Conservation (phyloP, 371 early-diverging fungal genomes). For the Haplosporangium sp. region DNA sequence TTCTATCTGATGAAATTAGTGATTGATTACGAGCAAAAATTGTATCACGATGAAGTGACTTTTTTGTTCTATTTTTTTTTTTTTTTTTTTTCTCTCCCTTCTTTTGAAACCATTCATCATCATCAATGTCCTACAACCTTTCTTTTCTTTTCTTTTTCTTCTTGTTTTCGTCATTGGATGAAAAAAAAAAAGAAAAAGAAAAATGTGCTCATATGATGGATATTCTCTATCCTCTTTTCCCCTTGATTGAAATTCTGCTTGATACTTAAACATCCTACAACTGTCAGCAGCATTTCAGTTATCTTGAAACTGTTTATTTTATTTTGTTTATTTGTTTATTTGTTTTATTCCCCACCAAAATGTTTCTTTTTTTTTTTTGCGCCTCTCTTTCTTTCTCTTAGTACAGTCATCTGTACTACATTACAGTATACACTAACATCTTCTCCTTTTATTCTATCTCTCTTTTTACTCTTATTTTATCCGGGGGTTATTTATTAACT, state of each 20-base stretch:
- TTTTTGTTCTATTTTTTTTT: not conserved
- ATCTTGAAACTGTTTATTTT: not conserved
- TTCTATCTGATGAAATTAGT: too few species aligned
- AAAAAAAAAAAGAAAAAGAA: not conserved
- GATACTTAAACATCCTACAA: not conserved
- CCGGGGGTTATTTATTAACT: too few species aligned
- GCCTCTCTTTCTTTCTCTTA: not conserved
- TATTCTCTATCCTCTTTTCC: not conserved
- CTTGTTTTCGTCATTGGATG: too few species aligned
- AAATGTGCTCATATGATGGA: too few species aligned
- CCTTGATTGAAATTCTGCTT: constrained; percentile 1
- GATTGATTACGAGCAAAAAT: too few species aligned
- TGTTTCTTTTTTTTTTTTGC: not conserved
- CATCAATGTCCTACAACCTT: not conserved
- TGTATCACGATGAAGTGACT: too few species aligned
- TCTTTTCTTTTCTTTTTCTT: too few species aligned
- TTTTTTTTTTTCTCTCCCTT: not conserved
- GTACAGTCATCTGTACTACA: not conserved
- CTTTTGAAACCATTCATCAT: not conserved
- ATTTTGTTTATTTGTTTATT: not conserved
- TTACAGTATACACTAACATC: not conserved
- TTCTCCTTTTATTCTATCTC: constrained; percentile 6
- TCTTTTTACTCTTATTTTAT: not conserved
- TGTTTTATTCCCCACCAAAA: not conserved
- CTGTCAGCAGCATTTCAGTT: constrained; percentile 1